Evolutionary conservation across 2,329 filamentous ascomycete species (phyloP), one percentile per base, ranked within the genome.

Genomic region (Monosporascus cannonballus): DNA sequence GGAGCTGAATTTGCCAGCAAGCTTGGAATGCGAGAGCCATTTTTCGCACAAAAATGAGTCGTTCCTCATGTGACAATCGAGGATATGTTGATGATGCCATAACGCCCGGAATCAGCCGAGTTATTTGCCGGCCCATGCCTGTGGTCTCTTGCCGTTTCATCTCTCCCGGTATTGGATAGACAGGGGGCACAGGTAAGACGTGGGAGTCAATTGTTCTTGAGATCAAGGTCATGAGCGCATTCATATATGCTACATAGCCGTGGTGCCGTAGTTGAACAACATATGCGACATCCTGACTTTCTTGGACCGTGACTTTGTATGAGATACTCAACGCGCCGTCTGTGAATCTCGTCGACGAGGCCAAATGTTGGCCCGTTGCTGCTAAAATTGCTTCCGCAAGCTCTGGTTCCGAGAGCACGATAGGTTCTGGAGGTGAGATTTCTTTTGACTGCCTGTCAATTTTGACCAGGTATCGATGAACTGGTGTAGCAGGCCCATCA

Each of bases 1-100:
- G 59, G 27, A 61, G 57, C 11, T 52, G 57, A 18, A 61, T 46
- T 37, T 48, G 34, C 59, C 57, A 61, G 47, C 57, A 59, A 39
- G 57, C 57, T 50, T 61, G 55, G 47, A 51, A 59, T 34, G 57
- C 59, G n/a, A 58, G 49, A 17, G 59, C 59, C 47, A 61, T 55
- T 25, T 51, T 59, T 36, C 46, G 50, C 27, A 61, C 52, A 54
- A 59, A 48, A 7, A 48, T 47, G 14, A 59, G 59, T 46, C 34
- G 58, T 15, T 56, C 52, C 6, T 51, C 27, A 37, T 58, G 57
- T 38, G 57, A 38, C 48, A 24, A 24, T 24, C 22, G 22, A 61
- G 38, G 36, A 20, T n/a, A 59, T 20, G 51, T 52, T 47, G 20
- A n/a, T 37, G 37, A 48, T 38, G 56, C 56, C 9, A 53, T 48